Evolutionary conservation across 208 protist species (phyloP), one percentile per base, ranked within the genome.

Genomic region (Wallacemonas sp.): DNA sequence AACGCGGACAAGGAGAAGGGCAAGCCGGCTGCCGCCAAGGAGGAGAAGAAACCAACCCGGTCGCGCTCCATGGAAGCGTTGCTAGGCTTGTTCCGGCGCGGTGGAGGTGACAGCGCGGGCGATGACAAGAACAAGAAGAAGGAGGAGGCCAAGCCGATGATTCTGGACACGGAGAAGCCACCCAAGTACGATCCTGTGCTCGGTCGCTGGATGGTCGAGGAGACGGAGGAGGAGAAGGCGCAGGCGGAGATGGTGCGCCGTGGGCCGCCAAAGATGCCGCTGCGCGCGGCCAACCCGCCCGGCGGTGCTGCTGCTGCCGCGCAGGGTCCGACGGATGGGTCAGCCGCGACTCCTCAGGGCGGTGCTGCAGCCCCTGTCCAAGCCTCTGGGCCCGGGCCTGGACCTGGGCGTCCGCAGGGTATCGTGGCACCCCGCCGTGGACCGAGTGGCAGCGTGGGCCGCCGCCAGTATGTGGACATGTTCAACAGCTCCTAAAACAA

Each of bases 61-160:
- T 83, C 77, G 34, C 43, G 68, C 8, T 83, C 77, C 1, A 33
- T 83, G 21, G 77, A 75, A 23, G 72, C 72, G 2, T 52, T 86
- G 32, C 60, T 68, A 11, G 61, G 57, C 41, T 78, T 85, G 49
- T 82, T 86, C 38, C 71, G 74, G 11, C 74, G 80, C 34, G 61
- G 75, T 27, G 21, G 44, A 12, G 81, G 69, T 36, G 34, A 60
- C 36, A 69, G 65, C 14, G 2, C 60, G 16, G 44, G 54, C 39
- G 47, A 47, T 11, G 19, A 36, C 17, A 61, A 69, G 27, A 64
- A 74, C 57, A 61, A 75, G 46, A 81, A 87, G 66, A 72, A 80
- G 19, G 76, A 92, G n/a, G 82, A 87, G 67, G 75, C 81, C 36
- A 96, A 94, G 65, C 75, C 78, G 48, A 96, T 96, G 90, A 93